These are phyloP conservation scores for Musa itinerans DNA, from an alignment of 176 grass and related monocot genomes.

Conservation along the genomic window DNA sequence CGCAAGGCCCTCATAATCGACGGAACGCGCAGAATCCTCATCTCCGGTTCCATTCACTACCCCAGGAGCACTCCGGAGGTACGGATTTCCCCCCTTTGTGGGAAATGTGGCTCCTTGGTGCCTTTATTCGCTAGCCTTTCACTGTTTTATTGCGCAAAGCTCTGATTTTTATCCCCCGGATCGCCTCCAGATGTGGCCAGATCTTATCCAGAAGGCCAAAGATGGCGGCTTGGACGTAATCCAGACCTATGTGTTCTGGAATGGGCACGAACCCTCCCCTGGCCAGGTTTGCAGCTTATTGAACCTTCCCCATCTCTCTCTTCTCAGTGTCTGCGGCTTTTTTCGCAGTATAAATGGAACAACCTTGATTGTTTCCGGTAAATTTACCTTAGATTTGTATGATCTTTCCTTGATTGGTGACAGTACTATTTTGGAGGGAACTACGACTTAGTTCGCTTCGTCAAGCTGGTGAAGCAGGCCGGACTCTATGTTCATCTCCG, in stretches of 20 bases:
- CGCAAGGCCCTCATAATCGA: conserved; percentile 73
- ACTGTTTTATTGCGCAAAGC: neutral
- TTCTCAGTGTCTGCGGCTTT: neutral
- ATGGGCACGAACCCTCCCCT: conserved; percentile 74
- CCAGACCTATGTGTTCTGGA: conserved; percentile 98
- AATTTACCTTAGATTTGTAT: neutral
- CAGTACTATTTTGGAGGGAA: conserved; percentile 84
- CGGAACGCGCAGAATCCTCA: conserved; percentile 74
- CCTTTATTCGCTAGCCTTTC: neutral
- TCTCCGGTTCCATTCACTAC: conserved; percentile 98
- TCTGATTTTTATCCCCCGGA: neutral
- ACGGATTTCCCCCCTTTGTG: neutral
- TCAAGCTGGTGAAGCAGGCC: conserved; percentile 80
- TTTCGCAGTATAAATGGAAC: neutral
- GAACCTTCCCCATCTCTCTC: neutral
- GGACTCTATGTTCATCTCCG: conserved; percentile 96
- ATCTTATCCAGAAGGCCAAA: conserved; percentile 91
- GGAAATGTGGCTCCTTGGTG: conserved; percentile 5
- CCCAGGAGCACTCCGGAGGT: conserved; percentile 81
- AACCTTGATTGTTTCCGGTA: neutral
- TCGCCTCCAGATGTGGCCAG: conserved; percentile 77
- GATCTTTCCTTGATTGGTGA: conserved; percentile 1
- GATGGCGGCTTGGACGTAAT: conserved; percentile 95
- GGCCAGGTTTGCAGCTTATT: conserved; percentile 40
- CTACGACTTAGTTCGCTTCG: conserved; percentile 83